Percentiles rank a stretch among this genome's conserved stretches.
These are phyloP conservation scores for Scalesia atractyloides DNA, from an alignment of 129 eudicot genomes.

Conservation along the genomic window DNA sequence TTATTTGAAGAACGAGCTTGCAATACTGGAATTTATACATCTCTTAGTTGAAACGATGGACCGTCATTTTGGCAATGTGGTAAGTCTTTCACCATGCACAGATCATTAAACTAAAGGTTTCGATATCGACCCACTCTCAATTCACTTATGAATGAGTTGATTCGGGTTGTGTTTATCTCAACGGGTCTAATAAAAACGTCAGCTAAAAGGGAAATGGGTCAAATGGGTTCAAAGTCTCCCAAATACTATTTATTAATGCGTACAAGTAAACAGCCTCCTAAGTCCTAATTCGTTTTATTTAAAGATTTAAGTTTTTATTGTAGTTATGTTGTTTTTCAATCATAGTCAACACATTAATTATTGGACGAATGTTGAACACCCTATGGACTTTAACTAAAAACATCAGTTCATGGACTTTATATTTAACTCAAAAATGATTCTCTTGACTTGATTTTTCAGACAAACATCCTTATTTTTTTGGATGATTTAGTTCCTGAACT, in stretches of 20 bases:
- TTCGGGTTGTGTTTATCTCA: not conserved
- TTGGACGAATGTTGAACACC: not conserved
- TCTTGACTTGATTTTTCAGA: too few species aligned
- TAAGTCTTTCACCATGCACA: conserved; percentile 28
- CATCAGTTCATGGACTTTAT: too few species aligned
- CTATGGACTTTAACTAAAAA: not conserved
- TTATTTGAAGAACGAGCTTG: conserved; percentile 57
- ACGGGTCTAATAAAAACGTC: not conserved
- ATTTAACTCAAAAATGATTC: too few species aligned
- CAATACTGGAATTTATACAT: conserved; percentile 81
- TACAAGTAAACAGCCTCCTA: not conserved
- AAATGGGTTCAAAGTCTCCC: not conserved
- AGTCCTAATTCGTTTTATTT: not conserved
- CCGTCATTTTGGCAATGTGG: conserved; percentile 96
- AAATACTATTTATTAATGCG: not conserved
- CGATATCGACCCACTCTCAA: not conserved
- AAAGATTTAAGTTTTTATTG: not conserved
- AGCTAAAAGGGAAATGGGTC: not conserved
- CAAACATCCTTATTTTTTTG: not conserved
- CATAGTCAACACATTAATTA: not conserved
- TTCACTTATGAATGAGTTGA: not conserved
- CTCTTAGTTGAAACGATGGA: conserved; percentile 89
- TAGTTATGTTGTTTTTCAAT: not conserved
- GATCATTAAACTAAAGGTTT: not conserved
- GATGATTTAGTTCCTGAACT: not conserved